Conservation (phyloP, 345 rosid genomes). For the Melaleuca alternifolia region DNA sequence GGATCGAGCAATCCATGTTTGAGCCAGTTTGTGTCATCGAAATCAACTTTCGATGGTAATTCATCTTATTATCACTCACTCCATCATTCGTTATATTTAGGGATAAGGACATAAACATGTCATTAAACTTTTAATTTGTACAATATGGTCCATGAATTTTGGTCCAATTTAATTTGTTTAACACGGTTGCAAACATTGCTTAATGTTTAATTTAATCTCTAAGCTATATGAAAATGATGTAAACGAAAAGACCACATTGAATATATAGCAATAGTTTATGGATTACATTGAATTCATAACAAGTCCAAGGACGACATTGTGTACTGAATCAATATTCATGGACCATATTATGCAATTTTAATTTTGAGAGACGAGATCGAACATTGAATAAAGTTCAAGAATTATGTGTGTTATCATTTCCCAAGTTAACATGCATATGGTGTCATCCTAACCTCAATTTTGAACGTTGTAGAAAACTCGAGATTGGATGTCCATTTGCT, state of each 20-base stretch:
- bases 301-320: rapidly evolving
- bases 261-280: neutral
- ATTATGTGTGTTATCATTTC: rapidly evolving
- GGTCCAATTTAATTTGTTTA: neutral
- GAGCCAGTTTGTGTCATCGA: neutral
- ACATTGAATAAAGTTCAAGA: neutral
- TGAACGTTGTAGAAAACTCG: neutral
- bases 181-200: neutral
- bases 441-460: neutral
- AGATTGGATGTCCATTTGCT: neutral
- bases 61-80: neutral
- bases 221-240: neutral
- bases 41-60: neutral
- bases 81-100: neutral
- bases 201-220: neutral
- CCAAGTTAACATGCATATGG: neutral
- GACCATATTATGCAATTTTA: rapidly evolving
- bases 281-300: neutral
- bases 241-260: neutral
- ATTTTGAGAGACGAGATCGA: rapidly evolving
- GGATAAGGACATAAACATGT: neutral
- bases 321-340: rapidly evolving
- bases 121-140: too few relatives aligned
- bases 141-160: neutral
- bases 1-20: neutral